A percentile compares a stretch with the other conserved stretches of the same genome.
Evolutionary conservation across 257 asterid genomes (phyloP).

Genomic region (Petunia secreta): DNA sequence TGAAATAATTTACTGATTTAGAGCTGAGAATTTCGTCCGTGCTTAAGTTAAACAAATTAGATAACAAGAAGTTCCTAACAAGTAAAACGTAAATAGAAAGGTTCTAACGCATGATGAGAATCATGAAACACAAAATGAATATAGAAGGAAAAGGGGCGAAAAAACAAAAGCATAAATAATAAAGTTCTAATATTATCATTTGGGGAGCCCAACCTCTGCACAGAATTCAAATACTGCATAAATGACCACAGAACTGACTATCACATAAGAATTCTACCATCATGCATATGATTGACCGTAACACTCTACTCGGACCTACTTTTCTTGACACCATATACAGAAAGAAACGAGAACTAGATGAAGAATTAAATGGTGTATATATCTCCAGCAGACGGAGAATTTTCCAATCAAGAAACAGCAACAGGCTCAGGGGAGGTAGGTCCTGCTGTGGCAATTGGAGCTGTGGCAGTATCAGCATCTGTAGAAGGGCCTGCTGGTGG

Average conservation of each 20-base stretch:
- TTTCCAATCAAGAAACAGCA: constrained; percentile 50
- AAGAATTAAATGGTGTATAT: not conserved
- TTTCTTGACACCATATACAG: not conserved
- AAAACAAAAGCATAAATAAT: not conserved
- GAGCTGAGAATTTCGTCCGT: too few species aligned
- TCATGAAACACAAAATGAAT: not conserved
- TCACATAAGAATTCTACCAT: not conserved
- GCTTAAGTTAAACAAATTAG: not conserved
- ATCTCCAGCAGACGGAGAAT: not conserved
- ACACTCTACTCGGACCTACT: not conserved
- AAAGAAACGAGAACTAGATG: not conserved
- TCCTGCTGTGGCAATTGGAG: constrained; percentile 35
- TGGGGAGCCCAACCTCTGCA: not conserved
- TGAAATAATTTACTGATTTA: too few species aligned
- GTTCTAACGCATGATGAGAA: not conserved
- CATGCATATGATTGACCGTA: not conserved
- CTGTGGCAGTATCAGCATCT: constrained; percentile 32
- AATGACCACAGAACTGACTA: not conserved
- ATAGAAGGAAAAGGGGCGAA: not conserved
- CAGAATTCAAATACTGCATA: not conserved
- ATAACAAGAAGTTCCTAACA: not conserved
- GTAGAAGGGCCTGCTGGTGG: constrained; percentile 39
- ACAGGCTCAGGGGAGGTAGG: constrained; percentile 41
- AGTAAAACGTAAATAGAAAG: not conserved
- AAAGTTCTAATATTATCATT: not conserved